Evolutionary conservation across 441 rosid genomes (phyloP), one percentile per base, ranked within the genome.

Genomic region (Adansonia madagascariensis): DNA sequence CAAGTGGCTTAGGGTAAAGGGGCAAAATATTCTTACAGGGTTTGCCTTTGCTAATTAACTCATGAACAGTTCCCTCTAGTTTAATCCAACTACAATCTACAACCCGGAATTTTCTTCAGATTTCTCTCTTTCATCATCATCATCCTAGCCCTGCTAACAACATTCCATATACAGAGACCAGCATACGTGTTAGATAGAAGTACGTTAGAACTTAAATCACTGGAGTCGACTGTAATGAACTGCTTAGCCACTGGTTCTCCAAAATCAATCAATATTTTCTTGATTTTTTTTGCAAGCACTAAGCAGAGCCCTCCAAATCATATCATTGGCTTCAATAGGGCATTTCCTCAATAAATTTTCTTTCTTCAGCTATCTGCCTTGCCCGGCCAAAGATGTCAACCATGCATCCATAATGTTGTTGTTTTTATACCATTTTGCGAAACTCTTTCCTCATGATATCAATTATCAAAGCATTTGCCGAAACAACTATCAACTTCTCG

Each of bases 351-450:
- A 88, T 82, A 39, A 89, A 79, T 68, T 75, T 81, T 75, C 77
- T 79, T 0, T 90, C 92, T 62, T 83, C 83, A 69, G 86, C 78
- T 75, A 88, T 80, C 47, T 82, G 80, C 74, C 92, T 89, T 4
- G 89, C 88, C 3, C 91, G 87, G 47, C 88, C 82, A 15, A 91
- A 81, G 71, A 89, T 78, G 80, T 89, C 90, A 6, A 89, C 88
- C 84, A 86, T 79, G 78, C 91, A 91, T 65, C 91, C 91, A 20
- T 88, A 89, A 71, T 91, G 93, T 70, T 91, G 89, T 67, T 88
- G 75, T 77, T 70, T 85, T 18, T 92, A 91, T 70, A 77, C 82
- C 70, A 89, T 47, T 71, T 82, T 85, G 86, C 89, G 91, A 71
- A 88, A 27, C 31, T 27, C 81, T 82, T 90, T 85, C 79, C 90